Evolutionary conservation across 192 early-diverging fungal species (phyloP).

Genomic region (Linnemannia zychae): DNA sequence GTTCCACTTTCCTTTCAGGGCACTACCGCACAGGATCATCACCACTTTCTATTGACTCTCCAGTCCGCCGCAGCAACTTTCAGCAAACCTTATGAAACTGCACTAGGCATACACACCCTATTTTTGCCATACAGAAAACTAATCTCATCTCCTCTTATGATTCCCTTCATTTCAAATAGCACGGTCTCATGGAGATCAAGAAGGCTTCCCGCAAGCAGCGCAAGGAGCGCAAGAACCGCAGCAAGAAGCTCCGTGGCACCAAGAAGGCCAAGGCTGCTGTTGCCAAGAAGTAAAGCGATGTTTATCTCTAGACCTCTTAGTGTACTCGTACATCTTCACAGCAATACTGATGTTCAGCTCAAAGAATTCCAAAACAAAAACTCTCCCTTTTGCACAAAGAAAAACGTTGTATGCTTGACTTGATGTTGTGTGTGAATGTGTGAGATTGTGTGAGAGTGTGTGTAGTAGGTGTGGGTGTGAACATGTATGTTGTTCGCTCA

Average conservation of each 20-base stretch:
- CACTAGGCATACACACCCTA: too few relatives aligned
- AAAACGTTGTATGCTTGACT: too few relatives aligned
- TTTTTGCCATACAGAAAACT: neutral
- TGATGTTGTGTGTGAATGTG: too few relatives aligned
- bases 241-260: slow-evolving; percentile 98
- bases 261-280: slow-evolving; percentile 86
- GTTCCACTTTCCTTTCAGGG: neutral
- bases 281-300: slow-evolving; percentile 69
- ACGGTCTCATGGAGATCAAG: slow-evolving; percentile 71
- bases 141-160: neutral
- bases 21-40: neutral
- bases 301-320: slow-evolving; percentile 35
- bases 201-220: slow-evolving; percentile 94
- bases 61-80: neutral
- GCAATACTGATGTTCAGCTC: slow-evolving; percentile 35
- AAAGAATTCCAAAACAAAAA: slow-evolving; percentile 12
- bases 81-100: neutral
- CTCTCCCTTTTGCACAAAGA: neutral
- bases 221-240: slow-evolving; percentile 98
- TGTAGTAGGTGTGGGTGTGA: too few relatives aligned
- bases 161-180: slow-evolving; percentile 28
- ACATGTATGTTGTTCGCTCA: too few relatives aligned
- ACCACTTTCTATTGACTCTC: neutral
- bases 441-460: too few relatives aligned
- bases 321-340: slow-evolving; percentile 38